phyloP scores from a whole-genome alignment of 164 flowering plant species.

The Platanus orientalis region DNA sequence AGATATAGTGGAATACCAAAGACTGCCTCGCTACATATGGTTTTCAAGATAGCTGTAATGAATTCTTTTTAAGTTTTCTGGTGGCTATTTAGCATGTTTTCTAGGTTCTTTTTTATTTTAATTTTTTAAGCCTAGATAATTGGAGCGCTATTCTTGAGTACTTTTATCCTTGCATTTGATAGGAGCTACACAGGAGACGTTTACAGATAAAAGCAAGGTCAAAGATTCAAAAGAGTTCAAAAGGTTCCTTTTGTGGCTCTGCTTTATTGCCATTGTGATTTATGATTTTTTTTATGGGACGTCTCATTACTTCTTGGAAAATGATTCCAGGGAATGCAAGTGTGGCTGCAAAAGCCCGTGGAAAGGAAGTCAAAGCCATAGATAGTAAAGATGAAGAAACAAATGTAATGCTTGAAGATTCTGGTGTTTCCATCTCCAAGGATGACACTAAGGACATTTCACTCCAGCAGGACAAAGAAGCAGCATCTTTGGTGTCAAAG shows the following conservation, averaged over 20 bases:
- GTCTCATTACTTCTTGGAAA: conserved; percentile 1
- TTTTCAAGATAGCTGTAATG: too few species aligned
- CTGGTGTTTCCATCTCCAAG: conserved; percentile 13
- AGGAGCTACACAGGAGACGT: conserved; percentile 54
- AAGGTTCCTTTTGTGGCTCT: conserved; percentile 25
- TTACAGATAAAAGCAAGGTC: conserved; percentile 44
- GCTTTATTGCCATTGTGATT: not conserved
- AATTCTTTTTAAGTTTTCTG: not conserved
- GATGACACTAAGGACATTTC: conserved; percentile 3
- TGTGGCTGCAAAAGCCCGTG: conserved; percentile 16
- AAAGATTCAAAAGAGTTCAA: conserved; percentile 28
- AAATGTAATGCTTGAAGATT: conserved; percentile 10
- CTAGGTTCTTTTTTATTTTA: not conserved
- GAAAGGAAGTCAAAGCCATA: conserved; percentile 9
- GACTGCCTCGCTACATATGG: too few species aligned
- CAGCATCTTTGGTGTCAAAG: conserved; percentile 15
- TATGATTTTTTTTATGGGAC: not conserved
- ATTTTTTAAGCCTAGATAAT: not conserved
- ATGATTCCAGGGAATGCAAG: conserved; percentile 14
- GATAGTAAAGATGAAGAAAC: conserved; percentile 16
- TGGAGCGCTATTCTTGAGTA: not conserved
- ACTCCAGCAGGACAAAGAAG: conserved; percentile 21
- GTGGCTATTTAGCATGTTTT: not conserved
- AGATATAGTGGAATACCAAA: too few species aligned
- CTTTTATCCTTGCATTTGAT: conserved; percentile 9